Percentiles rank a stretch among this genome's conserved stretches.
phyloP scores from a whole-genome alignment of 2,329 filamentous ascomycete species.

The Colletotrichum sp. region DNA sequence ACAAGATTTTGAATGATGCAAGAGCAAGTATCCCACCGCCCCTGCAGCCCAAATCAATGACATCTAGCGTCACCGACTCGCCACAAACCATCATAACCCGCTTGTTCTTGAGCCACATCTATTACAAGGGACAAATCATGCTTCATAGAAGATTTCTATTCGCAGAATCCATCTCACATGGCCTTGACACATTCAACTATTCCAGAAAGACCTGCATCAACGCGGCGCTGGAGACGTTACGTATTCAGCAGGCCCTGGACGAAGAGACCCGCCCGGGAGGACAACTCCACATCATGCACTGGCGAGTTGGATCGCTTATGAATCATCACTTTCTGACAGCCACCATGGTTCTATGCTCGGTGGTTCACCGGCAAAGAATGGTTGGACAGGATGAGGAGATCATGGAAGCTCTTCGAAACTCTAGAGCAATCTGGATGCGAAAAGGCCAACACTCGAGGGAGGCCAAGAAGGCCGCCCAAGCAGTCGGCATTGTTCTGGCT shows the following conservation, averaged over 20 bases:
- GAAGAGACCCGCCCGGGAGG: constrained; percentile 26
- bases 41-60: constrained; percentile 22
- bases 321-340: constrained; percentile 29
- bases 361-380: background rate
- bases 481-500: constrained; percentile 5
- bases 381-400: background rate
- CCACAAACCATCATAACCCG: constrained; percentile 29
- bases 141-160: constrained; percentile 33
- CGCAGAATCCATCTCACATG: background rate
- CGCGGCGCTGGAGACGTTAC: constrained; percentile 25
- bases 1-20: constrained; percentile 27
- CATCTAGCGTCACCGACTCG: constrained; percentile 26
- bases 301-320: constrained; percentile 4
- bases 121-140: constrained; percentile 32
- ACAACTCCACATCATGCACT: constrained; percentile 23
- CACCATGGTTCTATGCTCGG: constrained; percentile 25
- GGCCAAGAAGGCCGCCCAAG: background rate
- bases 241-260: constrained; percentile 27
- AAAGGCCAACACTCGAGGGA: background rate
- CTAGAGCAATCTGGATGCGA: background rate
- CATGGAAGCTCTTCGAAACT: background rate
- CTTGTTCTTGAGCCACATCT: constrained; percentile 30
- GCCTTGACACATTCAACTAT: constrained; percentile 24
- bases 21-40: constrained; percentile 24
- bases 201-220: constrained; percentile 27